Evolutionary conservation across 1,139 yeast genomes (phyloP), one percentile per base, ranked within the genome.

Genomic region (Saccharomycopsis hybrid): DNA sequence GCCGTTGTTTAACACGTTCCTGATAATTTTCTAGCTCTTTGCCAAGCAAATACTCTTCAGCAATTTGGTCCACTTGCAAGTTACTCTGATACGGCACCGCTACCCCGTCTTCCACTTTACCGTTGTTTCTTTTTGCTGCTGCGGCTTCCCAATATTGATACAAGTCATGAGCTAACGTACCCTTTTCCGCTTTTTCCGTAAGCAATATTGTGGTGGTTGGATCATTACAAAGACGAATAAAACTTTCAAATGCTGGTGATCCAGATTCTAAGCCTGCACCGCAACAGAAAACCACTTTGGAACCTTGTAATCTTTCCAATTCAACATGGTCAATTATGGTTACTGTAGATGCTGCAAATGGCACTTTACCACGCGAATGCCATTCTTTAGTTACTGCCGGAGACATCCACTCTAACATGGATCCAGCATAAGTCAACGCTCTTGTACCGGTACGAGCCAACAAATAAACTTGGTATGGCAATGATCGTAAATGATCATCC

Each of bases 341-440:
- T 18, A 54, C 56, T 11, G 56, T 51, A 5, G 51, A 39, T 2
- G 55, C 64, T 36, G 67, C 72, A 53, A 85, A 84, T 0, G 97
- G 96, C 2, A 85, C 77, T 51, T 78, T 77, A 49, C 79, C 81
- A 56, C 79, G 74, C 8, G 74, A 70, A 58, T 87, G 96, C 92
- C 96, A 88, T 49, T 82, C 85, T 58, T 85, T 83, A 35, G 87
- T 77, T 42, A 89, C 76, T 30, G 80, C 76, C 1, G 90, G 77
- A 0, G 95, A 81, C 92, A 92, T 85, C 97, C 97, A 94, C 67
- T 94, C 98, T 29, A 90, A 68, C 81, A 92, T 85, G 52, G 88
- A 84, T 24, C 89, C 80, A 0, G 97, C 96, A 63, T 85, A 88
- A 39, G 85, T 77, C 56, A 92, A 68, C 2, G 86, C 77, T 61